Evolutionary conservation across 2,329 filamentous ascomycete genomes (phyloP).

Genomic region (Fusarium torreyae): DNA sequence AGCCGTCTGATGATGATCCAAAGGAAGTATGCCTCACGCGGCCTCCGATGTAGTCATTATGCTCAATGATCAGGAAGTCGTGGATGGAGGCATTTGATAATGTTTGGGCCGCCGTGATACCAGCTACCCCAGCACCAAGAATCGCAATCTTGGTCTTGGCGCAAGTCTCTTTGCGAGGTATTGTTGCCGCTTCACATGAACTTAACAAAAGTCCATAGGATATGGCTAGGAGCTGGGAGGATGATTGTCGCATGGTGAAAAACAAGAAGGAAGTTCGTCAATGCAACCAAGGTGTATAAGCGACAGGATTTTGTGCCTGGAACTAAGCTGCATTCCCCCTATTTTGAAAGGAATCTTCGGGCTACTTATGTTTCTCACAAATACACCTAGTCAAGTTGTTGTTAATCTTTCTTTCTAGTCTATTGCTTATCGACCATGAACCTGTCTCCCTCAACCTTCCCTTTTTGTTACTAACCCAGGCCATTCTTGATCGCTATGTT

Average conservation of each 20-base stretch:
- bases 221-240: slow-evolving; percentile 17
- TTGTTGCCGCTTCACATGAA: slow-evolving; percentile 24
- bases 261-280: background rate
- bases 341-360: background rate
- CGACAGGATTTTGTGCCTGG: background rate
- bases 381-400: background rate
- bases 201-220: slow-evolving; percentile 18
- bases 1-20: slow-evolving; percentile 64
- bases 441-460: slow-evolving; percentile 1
- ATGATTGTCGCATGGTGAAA: slow-evolving; percentile 12
- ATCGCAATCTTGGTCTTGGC: slow-evolving; percentile 52
- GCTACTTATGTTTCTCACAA: background rate
- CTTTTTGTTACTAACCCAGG: background rate
- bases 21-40: slow-evolving; percentile 71
- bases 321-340: background rate
- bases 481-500: background rate
- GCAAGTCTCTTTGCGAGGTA: slow-evolving; percentile 40
- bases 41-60: slow-evolving; percentile 73
- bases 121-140: slow-evolving; percentile 71
- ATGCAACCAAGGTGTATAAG: background rate
- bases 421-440: background rate
- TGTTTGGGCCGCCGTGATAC: slow-evolving; percentile 75
- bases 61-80: slow-evolving; percentile 77
- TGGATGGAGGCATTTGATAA: slow-evolving; percentile 71
- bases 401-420: background rate